Percentiles rank a stretch among this genome's conserved stretches.
These are phyloP conservation scores for Neospermospora avenae DNA, from an alignment of 2,329 filamentous ascomycete species.

Conservation along the genomic window DNA sequence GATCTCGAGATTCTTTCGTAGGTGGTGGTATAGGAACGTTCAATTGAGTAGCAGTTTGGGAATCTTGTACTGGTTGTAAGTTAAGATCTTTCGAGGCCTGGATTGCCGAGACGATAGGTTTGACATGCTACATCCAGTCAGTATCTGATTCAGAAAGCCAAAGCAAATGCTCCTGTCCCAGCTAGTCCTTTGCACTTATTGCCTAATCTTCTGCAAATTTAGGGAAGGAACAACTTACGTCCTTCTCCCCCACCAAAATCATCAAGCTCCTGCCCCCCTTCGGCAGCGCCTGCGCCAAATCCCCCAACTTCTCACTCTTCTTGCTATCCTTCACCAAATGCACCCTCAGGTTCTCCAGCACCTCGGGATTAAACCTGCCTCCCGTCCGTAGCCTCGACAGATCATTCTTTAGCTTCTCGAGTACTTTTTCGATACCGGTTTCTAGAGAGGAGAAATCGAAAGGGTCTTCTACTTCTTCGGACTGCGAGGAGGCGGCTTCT, in stretches of 20 bases:
- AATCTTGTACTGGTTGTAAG: conserved; percentile 47
- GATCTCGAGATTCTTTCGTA: conserved; percentile 51
- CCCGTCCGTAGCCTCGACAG: conserved; percentile 59
- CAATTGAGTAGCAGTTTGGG: conserved; percentile 47
- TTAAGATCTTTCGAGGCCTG: conserved; percentile 46
- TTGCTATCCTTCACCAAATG: conserved; percentile 50
- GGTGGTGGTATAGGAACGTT: conserved; percentile 54
- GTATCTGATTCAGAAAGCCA: conserved; percentile 1
- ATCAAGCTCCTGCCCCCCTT: conserved; percentile 58
- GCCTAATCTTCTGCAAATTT: not conserved
- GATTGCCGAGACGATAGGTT: conserved; percentile 51
- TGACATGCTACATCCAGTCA: conserved; percentile 45
- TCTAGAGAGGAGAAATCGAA: conserved; percentile 59
- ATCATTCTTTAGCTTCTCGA: conserved; percentile 57
- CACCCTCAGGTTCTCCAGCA: conserved; percentile 60
- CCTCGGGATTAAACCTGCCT: conserved; percentile 59
- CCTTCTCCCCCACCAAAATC: conserved; percentile 62
- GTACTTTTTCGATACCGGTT: conserved; percentile 49
- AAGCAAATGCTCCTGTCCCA: not conserved
- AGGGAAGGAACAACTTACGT: conserved; percentile 43
- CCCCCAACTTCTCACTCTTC: conserved; percentile 52
- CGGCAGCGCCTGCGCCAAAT: conserved; percentile 65
- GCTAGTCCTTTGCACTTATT: not conserved
- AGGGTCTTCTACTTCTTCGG: conserved; percentile 44
- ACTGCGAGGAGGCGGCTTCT: conserved; percentile 10